phyloP scores from a whole-genome alignment of 192 early-diverging fungal genomes.

The Funneliformis mosseae region DNA sequence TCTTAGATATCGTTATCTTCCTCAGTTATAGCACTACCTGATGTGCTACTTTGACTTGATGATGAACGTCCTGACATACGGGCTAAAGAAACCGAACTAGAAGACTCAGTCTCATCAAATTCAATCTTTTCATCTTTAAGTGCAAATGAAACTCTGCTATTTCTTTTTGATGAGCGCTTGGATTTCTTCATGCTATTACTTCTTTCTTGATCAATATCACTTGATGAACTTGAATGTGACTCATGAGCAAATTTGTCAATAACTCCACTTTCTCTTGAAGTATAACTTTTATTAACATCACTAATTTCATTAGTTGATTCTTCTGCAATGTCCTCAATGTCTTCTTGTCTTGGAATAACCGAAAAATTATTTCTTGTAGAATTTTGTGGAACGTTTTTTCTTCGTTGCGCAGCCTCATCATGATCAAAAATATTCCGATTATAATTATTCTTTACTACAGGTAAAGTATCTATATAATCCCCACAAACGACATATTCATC shows the following conservation, averaged over 20 bases:
- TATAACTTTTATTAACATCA: background rate
- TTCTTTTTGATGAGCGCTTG: conserved; percentile 28
- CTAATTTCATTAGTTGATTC: background rate
- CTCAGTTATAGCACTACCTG: background rate
- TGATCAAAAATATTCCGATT: background rate
- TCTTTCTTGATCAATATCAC: conserved; percentile 1
- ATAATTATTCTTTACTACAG: background rate
- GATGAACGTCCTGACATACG: background rate
- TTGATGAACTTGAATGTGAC: background rate
- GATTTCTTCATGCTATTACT: background rate
- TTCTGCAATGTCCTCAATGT: background rate
- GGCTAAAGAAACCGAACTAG: conserved; percentile 8
- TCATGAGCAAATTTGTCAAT: conserved; percentile 3
- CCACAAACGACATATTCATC: conserved; percentile 1
- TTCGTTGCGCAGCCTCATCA: background rate
- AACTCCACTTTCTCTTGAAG: conserved; percentile 16
- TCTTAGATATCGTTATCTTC: background rate
- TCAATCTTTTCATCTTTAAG: conserved; percentile 26
- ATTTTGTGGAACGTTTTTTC: background rate
- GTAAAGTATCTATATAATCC: conserved; percentile 16
- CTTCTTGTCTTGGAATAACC: background rate
- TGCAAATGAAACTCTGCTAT: conserved; percentile 26
- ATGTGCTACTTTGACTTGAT: conserved; percentile 5
- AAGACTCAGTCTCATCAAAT: conserved; percentile 20
- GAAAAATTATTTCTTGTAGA: background rate